These are phyloP conservation scores for Trichocladium antarcticum DNA, from an alignment of 495 filamentous ascomycete genomes.

Conservation along the genomic window DNA sequence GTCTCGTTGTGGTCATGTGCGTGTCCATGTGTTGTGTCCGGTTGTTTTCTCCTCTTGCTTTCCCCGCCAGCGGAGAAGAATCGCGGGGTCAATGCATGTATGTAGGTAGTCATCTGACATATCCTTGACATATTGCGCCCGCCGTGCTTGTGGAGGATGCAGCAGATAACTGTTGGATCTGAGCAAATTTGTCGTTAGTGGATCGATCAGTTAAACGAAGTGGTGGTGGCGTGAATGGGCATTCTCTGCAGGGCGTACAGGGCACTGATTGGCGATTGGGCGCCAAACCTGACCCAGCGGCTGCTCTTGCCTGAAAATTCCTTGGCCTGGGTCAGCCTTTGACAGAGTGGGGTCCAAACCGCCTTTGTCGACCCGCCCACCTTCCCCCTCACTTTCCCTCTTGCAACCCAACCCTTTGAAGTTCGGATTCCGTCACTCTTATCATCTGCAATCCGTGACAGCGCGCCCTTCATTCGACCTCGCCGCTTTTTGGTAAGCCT, in stretches of 20 bases:
- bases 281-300: slow-evolving; percentile 8
- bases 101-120: too few species aligned
- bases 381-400: slow-evolving; percentile 19
- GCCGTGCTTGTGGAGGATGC: too few species aligned
- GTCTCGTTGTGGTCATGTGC: too few species aligned
- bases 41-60: too few species aligned
- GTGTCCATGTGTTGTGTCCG: too few species aligned
- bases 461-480: not conserved
- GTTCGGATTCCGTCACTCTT: slow-evolving; percentile 12
- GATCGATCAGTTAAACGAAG: too few species aligned
- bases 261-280: slow-evolving; percentile 16
- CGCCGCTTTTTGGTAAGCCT: slow-evolving; percentile 9
- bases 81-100: too few species aligned
- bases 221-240: not conserved
- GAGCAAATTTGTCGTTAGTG: too few species aligned
- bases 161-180: too few species aligned
- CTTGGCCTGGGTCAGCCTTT: slow-evolving; percentile 12
- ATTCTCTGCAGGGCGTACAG: too few species aligned
- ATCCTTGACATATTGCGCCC: too few species aligned
- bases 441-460: slow-evolving; percentile 3
- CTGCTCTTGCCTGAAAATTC: slow-evolving; percentile 21
- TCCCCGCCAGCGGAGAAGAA: too few species aligned
- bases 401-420: slow-evolving; percentile 19
- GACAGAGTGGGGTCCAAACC: slow-evolving; percentile 11
- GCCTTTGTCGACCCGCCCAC: slow-evolving; percentile 22